Conservation (phyloP, 805 yeast species). For the Scheffersomyces lignosus region DNA sequence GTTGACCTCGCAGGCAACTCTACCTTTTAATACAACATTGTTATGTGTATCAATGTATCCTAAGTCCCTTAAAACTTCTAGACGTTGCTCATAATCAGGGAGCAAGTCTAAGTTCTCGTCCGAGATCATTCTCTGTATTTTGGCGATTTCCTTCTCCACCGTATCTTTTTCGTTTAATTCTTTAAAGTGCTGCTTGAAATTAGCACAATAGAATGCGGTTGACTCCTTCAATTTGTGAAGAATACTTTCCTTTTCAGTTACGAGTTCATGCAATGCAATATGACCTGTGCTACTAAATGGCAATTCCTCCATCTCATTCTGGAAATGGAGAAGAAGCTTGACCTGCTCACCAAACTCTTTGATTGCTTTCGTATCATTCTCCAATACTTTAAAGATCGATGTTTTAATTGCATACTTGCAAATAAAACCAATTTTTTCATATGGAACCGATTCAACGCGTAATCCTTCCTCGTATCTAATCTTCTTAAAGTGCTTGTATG, state of each 20-base stretch:
- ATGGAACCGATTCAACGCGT: slow-evolving; percentile 40
- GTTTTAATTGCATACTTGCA: slow-evolving; percentile 36
- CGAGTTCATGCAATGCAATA: slow-evolving; percentile 35
- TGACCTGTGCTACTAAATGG: slow-evolving; percentile 36
- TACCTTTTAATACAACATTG: slow-evolving; percentile 83
- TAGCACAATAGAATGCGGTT: slow-evolving; percentile 34
- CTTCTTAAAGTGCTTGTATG: slow-evolving; percentile 32
- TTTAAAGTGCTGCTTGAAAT: slow-evolving; percentile 46
- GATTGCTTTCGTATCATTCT: slow-evolving; percentile 36
- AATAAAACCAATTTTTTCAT: slow-evolving; percentile 44
- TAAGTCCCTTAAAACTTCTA: slow-evolving; percentile 73
- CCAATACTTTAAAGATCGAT: slow-evolving; percentile 33
- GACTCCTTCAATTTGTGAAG: slow-evolving; percentile 25
- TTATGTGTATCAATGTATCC: slow-evolving; percentile 75
- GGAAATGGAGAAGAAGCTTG: slow-evolving; percentile 32
- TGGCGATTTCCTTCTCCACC: slow-evolving; percentile 51
- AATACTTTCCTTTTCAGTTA: slow-evolving; percentile 37
- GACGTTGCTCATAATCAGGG: slow-evolving; percentile 91
- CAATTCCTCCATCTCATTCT: slow-evolving; percentile 44
- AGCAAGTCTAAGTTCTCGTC: slow-evolving; percentile 86
- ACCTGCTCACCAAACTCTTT: slow-evolving; percentile 37
- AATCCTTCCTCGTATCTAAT: slow-evolving; percentile 36
- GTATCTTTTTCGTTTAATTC: slow-evolving; percentile 46
- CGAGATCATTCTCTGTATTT: slow-evolving; percentile 62
- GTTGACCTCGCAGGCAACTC: slow-evolving; percentile 91